Conservation (phyloP, 1,284 basidiomycete genomes). For the Ceratobasidium sp. region DNA sequence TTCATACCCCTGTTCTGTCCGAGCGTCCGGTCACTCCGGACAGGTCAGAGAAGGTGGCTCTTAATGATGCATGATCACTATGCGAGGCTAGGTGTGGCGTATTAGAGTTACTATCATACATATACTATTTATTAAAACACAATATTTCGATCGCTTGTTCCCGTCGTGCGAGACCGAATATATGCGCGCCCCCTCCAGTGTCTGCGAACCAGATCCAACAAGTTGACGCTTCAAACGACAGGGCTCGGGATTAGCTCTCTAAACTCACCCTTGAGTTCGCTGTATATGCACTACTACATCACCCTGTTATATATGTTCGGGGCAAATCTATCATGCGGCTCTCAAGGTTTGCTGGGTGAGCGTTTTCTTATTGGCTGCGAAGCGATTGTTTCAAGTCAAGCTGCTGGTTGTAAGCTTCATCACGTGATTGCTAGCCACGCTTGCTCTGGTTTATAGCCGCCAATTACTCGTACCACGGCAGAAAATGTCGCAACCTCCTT, state of each 20-base stretch:
- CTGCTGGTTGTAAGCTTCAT: background rate
- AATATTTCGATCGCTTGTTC: background rate
- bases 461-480: background rate
- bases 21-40: conserved; percentile 8
- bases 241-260: no score
- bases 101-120: background rate
- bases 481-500: conserved; percentile 16
- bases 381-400: background rate
- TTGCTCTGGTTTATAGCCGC: background rate
- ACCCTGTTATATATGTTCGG: no score
- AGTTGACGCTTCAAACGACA: no score
- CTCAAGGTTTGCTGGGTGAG: no score
- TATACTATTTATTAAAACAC: conserved; percentile 9
- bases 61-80: background rate
- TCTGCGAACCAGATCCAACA: no score
- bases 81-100: background rate
- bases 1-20: conserved; percentile 41
- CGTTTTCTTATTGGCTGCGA: no score
- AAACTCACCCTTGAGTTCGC: no score
- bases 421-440: conserved; percentile 13
- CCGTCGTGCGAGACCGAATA: no score
- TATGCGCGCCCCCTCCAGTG: no score
- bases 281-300: no score
- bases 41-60: background rate
- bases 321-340: no score